Evolutionary conservation across 768 basidiomycete species (phyloP), one percentile per base, ranked within the genome.

Genomic region (Fomitopsis serialis): DNA sequence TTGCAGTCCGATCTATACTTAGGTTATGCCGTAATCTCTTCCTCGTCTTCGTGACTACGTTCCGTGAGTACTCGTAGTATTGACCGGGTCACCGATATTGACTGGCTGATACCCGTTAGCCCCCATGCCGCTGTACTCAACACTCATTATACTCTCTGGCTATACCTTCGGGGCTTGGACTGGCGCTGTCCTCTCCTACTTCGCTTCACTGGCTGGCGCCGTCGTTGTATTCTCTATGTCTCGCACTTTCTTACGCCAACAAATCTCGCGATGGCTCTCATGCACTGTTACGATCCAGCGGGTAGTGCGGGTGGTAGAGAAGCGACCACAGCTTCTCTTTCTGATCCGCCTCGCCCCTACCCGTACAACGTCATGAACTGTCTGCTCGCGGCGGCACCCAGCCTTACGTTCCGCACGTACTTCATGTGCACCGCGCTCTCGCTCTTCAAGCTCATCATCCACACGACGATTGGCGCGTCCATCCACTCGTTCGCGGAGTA

Each of bases 291-390:
- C 85, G 11, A 79, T 95, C 64, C 84, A 81, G 58, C 86, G 91
- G 45, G 88, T 89, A 53, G 85, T 96, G 10, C 79, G 84, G 34
- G 92, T 92, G 22, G 87, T 97, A 59, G 92, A 95, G 72, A 84
- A 84, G 68, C 82, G 86, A 48, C 93, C 93, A 0, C 85, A 85
- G 63, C 78, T 97, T 4, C 82, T 97, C 19, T 92, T 96, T 74
- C 81, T 96, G 55, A 90, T 97, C 61, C 87, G 94, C 47, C 77
- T 94, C 51, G 92, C 89, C n/a, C 91, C 3, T 92, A 92, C 66
- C 90, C 88, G 0, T 92, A 89, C 74, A 96, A 96, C 72, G 89
- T 96, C 63, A 91, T 96, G 84, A 97, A 96, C 73, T 90, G 88
- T 64, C 82, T 97, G 45, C 80, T 97, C 45, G 92, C 94, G 8